These are phyloP conservation scores for Seiridium unicorne DNA, from an alignment of 2,329 filamentous ascomycete species.

Conservation along the genomic window DNA sequence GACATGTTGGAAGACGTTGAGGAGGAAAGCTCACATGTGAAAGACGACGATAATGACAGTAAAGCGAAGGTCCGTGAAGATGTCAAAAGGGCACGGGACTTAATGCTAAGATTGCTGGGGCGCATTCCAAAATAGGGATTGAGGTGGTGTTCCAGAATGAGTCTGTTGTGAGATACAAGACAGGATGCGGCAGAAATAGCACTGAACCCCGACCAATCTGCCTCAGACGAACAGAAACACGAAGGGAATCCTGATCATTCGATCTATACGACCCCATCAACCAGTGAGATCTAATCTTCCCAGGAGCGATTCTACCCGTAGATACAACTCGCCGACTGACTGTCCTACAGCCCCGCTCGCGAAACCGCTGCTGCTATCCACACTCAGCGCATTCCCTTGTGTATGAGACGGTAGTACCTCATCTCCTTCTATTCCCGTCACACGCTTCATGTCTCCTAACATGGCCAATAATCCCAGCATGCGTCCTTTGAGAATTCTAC, in stretches of 20 bases:
- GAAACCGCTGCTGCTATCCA: not conserved
- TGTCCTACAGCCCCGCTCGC: not conserved
- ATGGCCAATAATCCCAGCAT: not conserved
- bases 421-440: not conserved
- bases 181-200: too few species aligned
- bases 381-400: not conserved
- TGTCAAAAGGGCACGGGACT: not conserved
- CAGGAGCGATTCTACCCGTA: not conserved
- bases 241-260: not conserved
- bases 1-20: not conserved
- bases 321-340: not conserved
- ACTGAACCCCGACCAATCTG: too few species aligned
- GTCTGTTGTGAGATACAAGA: too few species aligned
- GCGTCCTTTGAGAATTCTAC: not conserved
- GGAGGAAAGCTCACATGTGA: not conserved
- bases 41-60: not conserved
- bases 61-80: not conserved
- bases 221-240: too few species aligned
- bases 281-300: not conserved
- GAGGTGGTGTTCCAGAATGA: not conserved
- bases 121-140: not conserved
- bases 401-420: not conserved
- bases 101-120: not conserved
- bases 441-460: not conserved
- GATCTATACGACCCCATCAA: not conserved